Evolutionary conservation across 306 rosid species (phyloP).

Genomic region (Cucumis sativus): DNA sequence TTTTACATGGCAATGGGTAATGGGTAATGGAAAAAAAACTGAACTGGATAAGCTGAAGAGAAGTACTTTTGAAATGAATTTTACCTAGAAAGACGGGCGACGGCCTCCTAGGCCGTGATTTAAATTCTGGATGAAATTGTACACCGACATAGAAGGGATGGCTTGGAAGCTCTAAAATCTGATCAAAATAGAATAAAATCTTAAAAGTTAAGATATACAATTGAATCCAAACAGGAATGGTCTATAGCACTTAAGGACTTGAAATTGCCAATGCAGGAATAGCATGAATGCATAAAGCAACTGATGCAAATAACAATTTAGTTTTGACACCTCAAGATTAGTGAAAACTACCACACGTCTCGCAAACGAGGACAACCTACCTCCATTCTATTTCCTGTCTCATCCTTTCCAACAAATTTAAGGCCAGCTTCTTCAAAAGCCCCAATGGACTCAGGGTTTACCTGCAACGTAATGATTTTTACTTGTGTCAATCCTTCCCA

Average conservation of each 20-base stretch:
- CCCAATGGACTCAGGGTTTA: constrained; percentile 73
- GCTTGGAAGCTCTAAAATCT: constrained; percentile 84
- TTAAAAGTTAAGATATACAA: not conserved
- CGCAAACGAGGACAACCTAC: constrained; percentile 27
- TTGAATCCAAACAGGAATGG: not conserved
- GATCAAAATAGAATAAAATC: constrained; percentile 8
- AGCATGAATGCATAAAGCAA: not conserved
- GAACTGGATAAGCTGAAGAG: not conserved
- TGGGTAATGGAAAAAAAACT: not conserved
- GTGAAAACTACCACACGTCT: constrained; percentile 6
- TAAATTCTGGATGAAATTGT: constrained; percentile 97
- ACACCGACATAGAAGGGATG: constrained; percentile 90
- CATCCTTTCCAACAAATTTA: constrained; percentile 88
- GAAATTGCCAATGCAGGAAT: not conserved
- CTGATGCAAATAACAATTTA: constrained; percentile 6
- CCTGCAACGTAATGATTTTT: constrained; percentile 31
- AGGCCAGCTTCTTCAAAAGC: constrained; percentile 72
- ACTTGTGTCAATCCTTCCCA: not conserved
- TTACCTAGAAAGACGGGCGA: constrained; percentile 86
- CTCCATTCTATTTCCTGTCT: constrained; percentile 95
- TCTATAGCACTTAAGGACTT: not conserved
- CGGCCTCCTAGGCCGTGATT: constrained; percentile 87
- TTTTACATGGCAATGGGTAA: not conserved
- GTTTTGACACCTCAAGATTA: constrained; percentile 10
- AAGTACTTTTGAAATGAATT: not conserved